phyloP scores from a whole-genome alignment of 495 filamentous ascomycete genomes.

The Tuber calosporum region DNA sequence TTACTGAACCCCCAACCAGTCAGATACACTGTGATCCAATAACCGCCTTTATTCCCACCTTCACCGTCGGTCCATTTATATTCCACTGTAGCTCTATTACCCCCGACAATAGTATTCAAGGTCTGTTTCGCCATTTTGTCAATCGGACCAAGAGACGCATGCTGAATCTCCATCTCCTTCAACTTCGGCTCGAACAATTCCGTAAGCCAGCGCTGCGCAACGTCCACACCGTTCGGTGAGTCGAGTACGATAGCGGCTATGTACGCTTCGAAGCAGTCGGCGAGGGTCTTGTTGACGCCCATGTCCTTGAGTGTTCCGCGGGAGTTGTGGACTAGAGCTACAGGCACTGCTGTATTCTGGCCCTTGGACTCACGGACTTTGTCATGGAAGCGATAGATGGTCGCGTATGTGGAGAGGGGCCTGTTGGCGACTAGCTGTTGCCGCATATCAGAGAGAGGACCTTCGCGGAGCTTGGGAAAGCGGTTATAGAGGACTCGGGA shows the following conservation, averaged over 20 bases:
- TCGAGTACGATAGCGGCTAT: slow-evolving; percentile 39
- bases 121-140: slow-evolving; percentile 41
- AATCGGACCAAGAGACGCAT: slow-evolving; percentile 17
- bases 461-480: slow-evolving; percentile 36
- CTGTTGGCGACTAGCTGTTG: slow-evolving; percentile 39
- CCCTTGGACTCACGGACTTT: slow-evolving; percentile 27
- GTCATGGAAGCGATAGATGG: slow-evolving; percentile 33
- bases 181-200: slow-evolving; percentile 37
- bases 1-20: slow-evolving; percentile 38
- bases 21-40: slow-evolving; percentile 34
- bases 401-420: slow-evolving; percentile 33
- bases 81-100: slow-evolving; percentile 27
- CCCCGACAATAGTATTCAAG: slow-evolving; percentile 34
- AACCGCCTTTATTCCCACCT: slow-evolving; percentile 40
- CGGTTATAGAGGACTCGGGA: slow-evolving; percentile 49
- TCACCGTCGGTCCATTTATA: slow-evolving; percentile 37
- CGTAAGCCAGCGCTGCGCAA: slow-evolving; percentile 28
- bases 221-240: slow-evolving; percentile 18
- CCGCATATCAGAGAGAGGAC: slow-evolving; percentile 38
- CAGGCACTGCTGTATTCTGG: slow-evolving; percentile 22
- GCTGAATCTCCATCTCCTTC: slow-evolving; percentile 25
- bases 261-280: slow-evolving; percentile 41
- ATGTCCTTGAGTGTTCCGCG: neutral
- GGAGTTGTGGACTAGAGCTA: slow-evolving; percentile 7
- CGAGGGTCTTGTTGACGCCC: slow-evolving; percentile 34